Conservation (phyloP, 805 yeast species). For the Starmerella geochares region DNA sequence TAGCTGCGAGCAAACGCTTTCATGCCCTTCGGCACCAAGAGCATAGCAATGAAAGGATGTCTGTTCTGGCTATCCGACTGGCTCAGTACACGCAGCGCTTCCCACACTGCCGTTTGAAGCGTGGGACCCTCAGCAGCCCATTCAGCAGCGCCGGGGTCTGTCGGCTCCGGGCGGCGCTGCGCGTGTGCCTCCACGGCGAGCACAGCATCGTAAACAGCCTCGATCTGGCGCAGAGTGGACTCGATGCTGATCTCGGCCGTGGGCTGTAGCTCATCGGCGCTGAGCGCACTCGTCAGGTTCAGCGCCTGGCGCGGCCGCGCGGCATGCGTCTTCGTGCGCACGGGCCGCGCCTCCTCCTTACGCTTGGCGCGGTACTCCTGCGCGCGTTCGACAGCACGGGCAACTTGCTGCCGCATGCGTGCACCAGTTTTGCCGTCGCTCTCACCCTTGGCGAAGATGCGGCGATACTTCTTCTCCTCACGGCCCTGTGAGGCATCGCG, state of each 20-base stretch:
- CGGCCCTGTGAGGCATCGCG: slow-evolving; percentile 7
- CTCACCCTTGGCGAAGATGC: slow-evolving; percentile 57
- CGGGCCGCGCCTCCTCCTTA: slow-evolving; percentile 49
- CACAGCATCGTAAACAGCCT: slow-evolving; percentile 65
- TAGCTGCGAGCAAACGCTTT: slow-evolving; percentile 81
- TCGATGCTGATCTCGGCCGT: slow-evolving; percentile 31
- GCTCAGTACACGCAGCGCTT: slow-evolving; percentile 49
- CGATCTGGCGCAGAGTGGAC: slow-evolving; percentile 58
- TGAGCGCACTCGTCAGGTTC: slow-evolving; percentile 31
- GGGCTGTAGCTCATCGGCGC: slow-evolving; percentile 27
- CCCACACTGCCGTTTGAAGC: slow-evolving; percentile 49
- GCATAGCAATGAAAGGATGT: slow-evolving; percentile 72
- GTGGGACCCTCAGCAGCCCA: slow-evolving; percentile 31
- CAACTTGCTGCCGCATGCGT: slow-evolving; percentile 90
- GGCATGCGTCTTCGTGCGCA: slow-evolving; percentile 15
- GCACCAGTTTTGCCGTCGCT: slow-evolving; percentile 40
- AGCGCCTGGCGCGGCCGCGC: slow-evolving; percentile 29
- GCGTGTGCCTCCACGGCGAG: slow-evolving; percentile 68
- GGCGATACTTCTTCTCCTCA: slow-evolving; percentile 40
- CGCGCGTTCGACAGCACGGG: slow-evolving; percentile 90
- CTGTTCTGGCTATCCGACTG: slow-evolving; percentile 28
- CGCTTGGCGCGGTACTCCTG: slow-evolving; percentile 34
- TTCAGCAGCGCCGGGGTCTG: slow-evolving; percentile 25
- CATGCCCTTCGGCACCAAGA: slow-evolving; percentile 77
- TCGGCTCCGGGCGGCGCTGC: slow-evolving; percentile 43